Evolutionary conservation across 2,329 filamentous ascomycete genomes (phyloP), one percentile per base, ranked within the genome.

Genomic region (Gliomastix tumulicola): DNA sequence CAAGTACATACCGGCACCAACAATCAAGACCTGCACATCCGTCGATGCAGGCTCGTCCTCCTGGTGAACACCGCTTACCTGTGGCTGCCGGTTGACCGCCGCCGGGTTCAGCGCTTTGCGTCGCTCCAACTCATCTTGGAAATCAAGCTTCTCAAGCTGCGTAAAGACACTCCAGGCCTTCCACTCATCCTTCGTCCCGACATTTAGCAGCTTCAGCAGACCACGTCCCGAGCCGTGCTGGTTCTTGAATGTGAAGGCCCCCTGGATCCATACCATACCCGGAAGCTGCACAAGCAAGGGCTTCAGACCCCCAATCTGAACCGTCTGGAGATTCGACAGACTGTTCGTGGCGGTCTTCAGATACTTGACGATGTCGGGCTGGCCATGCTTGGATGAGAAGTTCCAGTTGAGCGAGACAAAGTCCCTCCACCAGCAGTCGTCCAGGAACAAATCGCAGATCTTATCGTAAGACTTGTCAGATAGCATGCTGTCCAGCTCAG

Each of bases 341-440:
- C 10, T 17, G 32, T 34, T 34, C 3, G 17, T 12, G 2, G 32
- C 32, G 7, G 32, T 12, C 5, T 28, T 10, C 1, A 49, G 27
- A 19, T 44, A 47, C 9, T 34, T 27, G 21, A 21, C 16, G 17
- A 51, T 45, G 1, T 30, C 21, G 4, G 41, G 37, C 9, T 35
- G 37, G 9, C 47, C 46, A 4, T 44, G 45, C n/a, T 50, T 48
- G 3, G 48, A 47, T 12, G 45, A 42, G 34, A 49, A 50, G 37
- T 56, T 51, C 51, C 53, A 55, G 6, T 37, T 40, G 4, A 55
- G 39, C 3, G 25, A 41, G 9, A 53, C 27, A 15, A 53, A 43
- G 30, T 55, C 53, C 9, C 51, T 41, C 39, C 51, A 53, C 48
- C 49, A 55, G 13, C 45, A 46, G 27, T 50, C 43, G 2, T 45